Percentiles rank a stretch among this genome's conserved stretches.
Conservation (phyloP, 148 eudicot species). For the Arbutus unedo region DNA sequence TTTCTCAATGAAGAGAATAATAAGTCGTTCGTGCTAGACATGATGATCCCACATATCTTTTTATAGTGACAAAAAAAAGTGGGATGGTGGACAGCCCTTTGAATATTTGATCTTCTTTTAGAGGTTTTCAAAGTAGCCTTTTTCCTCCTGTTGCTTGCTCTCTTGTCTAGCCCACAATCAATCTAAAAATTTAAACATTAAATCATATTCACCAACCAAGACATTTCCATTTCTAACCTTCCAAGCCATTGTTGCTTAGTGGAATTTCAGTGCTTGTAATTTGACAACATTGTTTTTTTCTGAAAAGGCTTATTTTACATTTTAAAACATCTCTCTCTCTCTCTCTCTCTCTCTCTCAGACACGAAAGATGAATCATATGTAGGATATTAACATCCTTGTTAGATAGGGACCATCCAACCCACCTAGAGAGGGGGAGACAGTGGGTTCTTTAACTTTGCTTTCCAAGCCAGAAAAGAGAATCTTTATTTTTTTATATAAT, state of each 20-base stretch:
- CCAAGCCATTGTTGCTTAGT: neutral
- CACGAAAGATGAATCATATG: neutral
- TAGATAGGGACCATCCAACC: constrained; percentile 11
- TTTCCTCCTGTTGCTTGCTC: neutral
- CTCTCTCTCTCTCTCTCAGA: neutral
- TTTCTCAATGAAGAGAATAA: neutral
- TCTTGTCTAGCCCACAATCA: neutral
- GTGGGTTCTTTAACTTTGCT: constrained; percentile 5
- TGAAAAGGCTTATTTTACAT: neutral
- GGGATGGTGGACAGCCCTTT: constrained; percentile 19
- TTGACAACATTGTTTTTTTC: neutral
- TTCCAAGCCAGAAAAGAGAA: constrained; percentile 14
- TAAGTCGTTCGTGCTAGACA: no score
- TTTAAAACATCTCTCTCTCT: neutral
- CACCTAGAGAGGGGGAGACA: constrained; percentile 3
- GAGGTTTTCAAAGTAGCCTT: constrained; percentile 9
- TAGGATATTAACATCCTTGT: neutral
- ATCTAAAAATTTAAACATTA: constrained; percentile 2
- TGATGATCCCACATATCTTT: neutral
- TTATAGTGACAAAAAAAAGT: constrained; percentile 15
- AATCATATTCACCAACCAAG: neutral
- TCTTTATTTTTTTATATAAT: constrained; percentile 14
- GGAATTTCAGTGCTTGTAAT: constrained; percentile 18
- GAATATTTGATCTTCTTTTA: constrained; percentile 11
- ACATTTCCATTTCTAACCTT: neutral